phyloP scores from a whole-genome alignment of 139 green algal species.

The Chlamydomonas schloesseri region DNA sequence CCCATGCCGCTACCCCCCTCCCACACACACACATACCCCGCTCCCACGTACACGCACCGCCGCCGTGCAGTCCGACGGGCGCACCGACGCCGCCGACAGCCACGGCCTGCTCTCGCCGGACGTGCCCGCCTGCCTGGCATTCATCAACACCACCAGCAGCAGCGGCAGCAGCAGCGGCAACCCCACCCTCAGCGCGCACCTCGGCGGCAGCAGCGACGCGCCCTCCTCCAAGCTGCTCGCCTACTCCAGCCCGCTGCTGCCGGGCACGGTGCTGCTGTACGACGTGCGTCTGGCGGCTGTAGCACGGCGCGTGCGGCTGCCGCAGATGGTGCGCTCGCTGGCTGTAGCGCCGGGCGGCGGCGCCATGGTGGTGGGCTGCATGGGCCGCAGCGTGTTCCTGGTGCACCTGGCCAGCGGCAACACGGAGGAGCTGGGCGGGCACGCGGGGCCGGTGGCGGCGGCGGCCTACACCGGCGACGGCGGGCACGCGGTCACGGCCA shows the following conservation, averaged over 20 bases:
- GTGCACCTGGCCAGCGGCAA: constrained; percentile 18
- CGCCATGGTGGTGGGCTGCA: constrained; percentile 40
- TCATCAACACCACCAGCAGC: constrained; percentile 28
- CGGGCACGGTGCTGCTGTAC: constrained; percentile 53
- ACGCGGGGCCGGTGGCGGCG: constrained; percentile 1
- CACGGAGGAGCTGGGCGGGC: neutral
- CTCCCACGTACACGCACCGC: neutral
- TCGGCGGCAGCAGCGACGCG: too few relatives aligned
- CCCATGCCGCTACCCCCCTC: too few relatives aligned
- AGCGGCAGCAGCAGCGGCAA: too few relatives aligned
- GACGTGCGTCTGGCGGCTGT: constrained; percentile 55
- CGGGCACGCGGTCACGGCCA: constrained; percentile 7
- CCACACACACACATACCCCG: neutral
- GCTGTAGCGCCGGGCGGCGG: constrained; percentile 25
- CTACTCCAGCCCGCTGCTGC: constrained; percentile 52
- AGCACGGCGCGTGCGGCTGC: constrained; percentile 28
- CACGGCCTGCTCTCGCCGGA: constrained; percentile 45
- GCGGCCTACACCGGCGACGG: constrained; percentile 9
- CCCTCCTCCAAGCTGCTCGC: constrained; percentile 39
- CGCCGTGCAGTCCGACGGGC: neutral
- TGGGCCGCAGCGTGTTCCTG: constrained; percentile 14
- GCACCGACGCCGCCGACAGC: neutral
- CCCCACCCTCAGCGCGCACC: too few relatives aligned
- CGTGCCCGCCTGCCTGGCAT: constrained; percentile 47
- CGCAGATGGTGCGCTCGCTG: constrained; percentile 54